phyloP scores from a whole-genome alignment of 163 green algal species.

The Coccomyxa subellipsoidea region DNA sequence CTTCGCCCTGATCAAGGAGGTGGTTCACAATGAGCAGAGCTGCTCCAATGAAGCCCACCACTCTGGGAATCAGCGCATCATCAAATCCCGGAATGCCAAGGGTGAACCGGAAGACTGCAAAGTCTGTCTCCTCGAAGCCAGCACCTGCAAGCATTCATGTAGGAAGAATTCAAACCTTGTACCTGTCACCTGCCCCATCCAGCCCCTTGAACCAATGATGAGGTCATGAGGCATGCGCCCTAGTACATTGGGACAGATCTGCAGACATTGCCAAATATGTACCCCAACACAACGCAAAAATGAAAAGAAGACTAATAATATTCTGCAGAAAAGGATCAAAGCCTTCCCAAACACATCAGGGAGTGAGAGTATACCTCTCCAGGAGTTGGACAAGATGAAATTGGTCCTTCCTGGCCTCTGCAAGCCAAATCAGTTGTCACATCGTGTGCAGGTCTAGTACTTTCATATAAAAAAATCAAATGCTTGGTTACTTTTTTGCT shows the following conservation, averaged over 20 bases:
- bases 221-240: too few species aligned
- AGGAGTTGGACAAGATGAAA: neutral
- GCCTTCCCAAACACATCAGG: neutral
- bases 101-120: constrained; percentile 89
- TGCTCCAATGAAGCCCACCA: constrained; percentile 60
- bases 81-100: constrained; percentile 86
- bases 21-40: constrained; percentile 74
- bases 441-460: too few species aligned
- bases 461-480: too few species aligned
- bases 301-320: too few species aligned
- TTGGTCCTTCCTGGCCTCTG: neutral
- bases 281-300: too few species aligned
- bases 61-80: constrained; percentile 72
- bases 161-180: too few species aligned
- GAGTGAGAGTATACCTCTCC: too few species aligned
- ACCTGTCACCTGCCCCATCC: too few species aligned
- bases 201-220: too few species aligned
- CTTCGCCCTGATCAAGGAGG: constrained; percentile 28
- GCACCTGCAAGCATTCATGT: neutral
- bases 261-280: too few species aligned
- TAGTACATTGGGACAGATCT: too few species aligned
- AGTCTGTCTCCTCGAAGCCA: constrained; percentile 53
- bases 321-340: neutral
- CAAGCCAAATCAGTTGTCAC: neutral
- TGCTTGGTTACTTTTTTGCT: too few species aligned